Evolutionary conservation across 1,139 yeast genomes (phyloP).

Genomic region (Chernovozyma sophiae-reginae): DNA sequence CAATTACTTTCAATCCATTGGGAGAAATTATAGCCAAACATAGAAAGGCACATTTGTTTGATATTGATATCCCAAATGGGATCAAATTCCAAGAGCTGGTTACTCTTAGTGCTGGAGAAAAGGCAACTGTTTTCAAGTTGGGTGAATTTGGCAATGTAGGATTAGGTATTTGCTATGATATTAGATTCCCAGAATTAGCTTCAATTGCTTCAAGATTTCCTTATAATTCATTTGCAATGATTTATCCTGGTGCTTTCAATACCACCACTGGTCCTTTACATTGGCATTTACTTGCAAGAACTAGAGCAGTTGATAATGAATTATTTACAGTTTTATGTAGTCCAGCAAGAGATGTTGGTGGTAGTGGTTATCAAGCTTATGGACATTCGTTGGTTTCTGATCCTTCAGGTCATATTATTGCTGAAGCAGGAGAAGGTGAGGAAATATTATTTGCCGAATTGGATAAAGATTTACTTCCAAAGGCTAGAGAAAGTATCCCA

Average conservation of each 20-base stretch:
- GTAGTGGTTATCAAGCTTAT: conserved; percentile 77
- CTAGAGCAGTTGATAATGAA: conserved; percentile 90
- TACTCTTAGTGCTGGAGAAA: conserved; percentile 71
- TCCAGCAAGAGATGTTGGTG: conserved; percentile 75
- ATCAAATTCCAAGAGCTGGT: conserved; percentile 81
- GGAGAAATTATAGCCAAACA: conserved; percentile 83
- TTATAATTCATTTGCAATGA: conserved; percentile 75
- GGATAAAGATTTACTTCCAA: conserved; percentile 57
- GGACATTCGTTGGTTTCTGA: conserved; percentile 89
- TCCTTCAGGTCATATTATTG: conserved; percentile 76
- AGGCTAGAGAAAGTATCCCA: conserved; percentile 71
- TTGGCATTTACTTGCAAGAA: conserved; percentile 83
- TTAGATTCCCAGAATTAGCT: conserved; percentile 89
- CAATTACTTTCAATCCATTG: conserved; percentile 62
- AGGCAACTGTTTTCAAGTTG: conserved; percentile 70
- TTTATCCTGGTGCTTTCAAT: conserved; percentile 94
- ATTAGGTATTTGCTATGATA: conserved; percentile 87
- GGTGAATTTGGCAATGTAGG: conserved; percentile 78
- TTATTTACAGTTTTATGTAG: conserved; percentile 76
- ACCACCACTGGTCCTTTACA: conserved; percentile 94
- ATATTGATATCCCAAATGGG: conserved; percentile 85
- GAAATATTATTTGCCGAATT: conserved; percentile 77
- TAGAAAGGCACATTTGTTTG: conserved; percentile 85
- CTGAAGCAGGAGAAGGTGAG: conserved; percentile 84
- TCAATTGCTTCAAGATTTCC: conserved; percentile 68